A percentile compares a stretch with the other conserved stretches of the same genome.
phyloP scores from a whole-genome alignment of 208 protist genomes.

The Leishmania aethiopica region DNA sequence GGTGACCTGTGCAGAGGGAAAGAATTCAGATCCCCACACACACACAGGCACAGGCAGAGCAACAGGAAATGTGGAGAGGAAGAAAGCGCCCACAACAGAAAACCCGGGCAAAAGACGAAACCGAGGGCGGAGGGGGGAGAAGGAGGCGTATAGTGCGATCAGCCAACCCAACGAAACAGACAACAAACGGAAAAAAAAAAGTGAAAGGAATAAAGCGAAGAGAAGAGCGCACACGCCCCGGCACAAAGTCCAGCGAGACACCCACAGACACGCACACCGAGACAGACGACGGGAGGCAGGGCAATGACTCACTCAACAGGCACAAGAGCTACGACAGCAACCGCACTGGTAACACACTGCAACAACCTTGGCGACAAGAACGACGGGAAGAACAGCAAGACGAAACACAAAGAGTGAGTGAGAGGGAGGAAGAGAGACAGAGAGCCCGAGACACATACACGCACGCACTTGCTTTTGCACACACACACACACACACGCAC shows the following conservation, averaged over 20 bases:
- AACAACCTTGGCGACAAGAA: neutral
- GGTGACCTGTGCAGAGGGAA: neutral
- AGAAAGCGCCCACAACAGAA: neutral
- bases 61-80: conserved; percentile 2
- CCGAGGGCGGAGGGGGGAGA: neutral
- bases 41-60: neutral
- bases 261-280: neutral
- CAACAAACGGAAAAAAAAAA: conserved; percentile 6
- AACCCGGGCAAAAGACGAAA: neutral
- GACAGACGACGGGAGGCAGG: neutral
- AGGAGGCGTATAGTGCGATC: conserved; percentile 4
- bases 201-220: conserved; percentile 11
- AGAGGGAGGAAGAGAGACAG: neutral
- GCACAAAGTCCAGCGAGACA: neutral
- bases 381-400: neutral
- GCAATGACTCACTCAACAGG: neutral
- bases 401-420: neutral
- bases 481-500: neutral
- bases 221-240: neutral
- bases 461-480: neutral
- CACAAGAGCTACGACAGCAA: neutral
- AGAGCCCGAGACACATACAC: neutral
- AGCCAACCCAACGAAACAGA: neutral
- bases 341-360: neutral
- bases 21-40: neutral